Base-by-base conservation (phyloP, 2,329 filamentous ascomycete species). In the Pseudofabraea citricarpa region DNA sequence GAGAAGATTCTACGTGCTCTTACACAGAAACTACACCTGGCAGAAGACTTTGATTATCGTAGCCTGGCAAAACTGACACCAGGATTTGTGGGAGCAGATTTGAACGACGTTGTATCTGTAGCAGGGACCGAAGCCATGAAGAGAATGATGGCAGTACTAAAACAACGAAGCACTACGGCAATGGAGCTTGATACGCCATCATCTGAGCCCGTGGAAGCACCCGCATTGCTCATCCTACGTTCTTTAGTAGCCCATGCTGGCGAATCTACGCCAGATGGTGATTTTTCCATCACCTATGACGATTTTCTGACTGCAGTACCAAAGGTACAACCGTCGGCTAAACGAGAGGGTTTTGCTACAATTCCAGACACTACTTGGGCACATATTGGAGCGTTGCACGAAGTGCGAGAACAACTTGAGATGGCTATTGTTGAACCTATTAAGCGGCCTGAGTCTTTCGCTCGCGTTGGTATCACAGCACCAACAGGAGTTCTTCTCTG, bases 311-410 rank as follows among this genome's bases (percentile, higher is more conserved):
- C 73, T 1, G 90, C 90, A 3, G 74, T 96, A 3, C 79, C 85
- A 8, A 77, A 79, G 45, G 79, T 95, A 49, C 77, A 88, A 60
- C 81, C 90, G 20, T 91, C 88, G 1, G 86, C 86, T 5, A 90
- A 91, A 63, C 83, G 90, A 39, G 91, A 98, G 67, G 93, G 93
- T 36, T 98, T 98, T 64, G 90, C 89, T 10, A 93, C 89, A 1
- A 89, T 97, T 35, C 93, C 93, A 6, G 84, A 90, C 60, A 91
- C 93, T 5, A 95, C 89, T 1, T 98, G 93, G 89, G 74, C 81
- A 36, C 86, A 97, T 58, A 90, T 98, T 41, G 93, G 93, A 46
- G 91, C 91, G 6, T 75, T 98, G 12, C 70, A 79, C 35, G 73
- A 73, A n/a, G 82, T 95, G 4, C 87, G 91, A 27, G 78, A 88